Evolutionary conservation across 2,329 filamentous ascomycete species (phyloP), one percentile per base, ranked within the genome.

Genomic region (Monilinia fructicola): DNA sequence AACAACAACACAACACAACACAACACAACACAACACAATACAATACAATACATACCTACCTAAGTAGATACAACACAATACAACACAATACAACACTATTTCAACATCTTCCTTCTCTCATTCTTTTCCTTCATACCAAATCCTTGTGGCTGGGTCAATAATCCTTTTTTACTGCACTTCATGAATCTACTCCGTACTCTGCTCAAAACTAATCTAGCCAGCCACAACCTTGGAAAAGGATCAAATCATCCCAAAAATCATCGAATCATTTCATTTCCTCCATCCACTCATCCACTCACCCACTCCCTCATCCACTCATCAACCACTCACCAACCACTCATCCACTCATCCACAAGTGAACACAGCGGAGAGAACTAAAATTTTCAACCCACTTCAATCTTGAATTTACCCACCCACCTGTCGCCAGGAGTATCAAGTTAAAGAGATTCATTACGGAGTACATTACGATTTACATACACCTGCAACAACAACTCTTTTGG

Each of bases 281-380:
- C 44, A 52, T 46, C n/a, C 14, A 54, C 59, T 26, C 44, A 52
- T 46, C n/a, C 14, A 54, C 59, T 26, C 40, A 7, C 26, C 21
- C 48, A 35, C 31, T 35, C 31, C 4, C 31, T 31, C 31, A 31
- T 31, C 31, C 31, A 31, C 31, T 7, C 31, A 35, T 35, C 31
- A 4, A 35, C 31, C 9, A n/a, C 21, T 21, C 42, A 44, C 23
- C 28, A 54, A 38, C 23, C 56, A 60, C 44, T 46, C 55, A 59
- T 59, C 26, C 60, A 31, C 60, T 21, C 12, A 14, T n/a, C 18
- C 35, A 54, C 28, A 28, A 52, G 35, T 31, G 48, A 54, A 63
- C 60, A 63, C 60, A 63, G 60, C 60, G 60, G 31, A 35, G 60
- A 63, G 60, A 63, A 31, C 60, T 54, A 63, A 63, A 63, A 63